These are phyloP conservation scores for Moniliella sp. DNA, from an alignment of 1,284 basidiomycete species.

Conservation along the genomic window DNA sequence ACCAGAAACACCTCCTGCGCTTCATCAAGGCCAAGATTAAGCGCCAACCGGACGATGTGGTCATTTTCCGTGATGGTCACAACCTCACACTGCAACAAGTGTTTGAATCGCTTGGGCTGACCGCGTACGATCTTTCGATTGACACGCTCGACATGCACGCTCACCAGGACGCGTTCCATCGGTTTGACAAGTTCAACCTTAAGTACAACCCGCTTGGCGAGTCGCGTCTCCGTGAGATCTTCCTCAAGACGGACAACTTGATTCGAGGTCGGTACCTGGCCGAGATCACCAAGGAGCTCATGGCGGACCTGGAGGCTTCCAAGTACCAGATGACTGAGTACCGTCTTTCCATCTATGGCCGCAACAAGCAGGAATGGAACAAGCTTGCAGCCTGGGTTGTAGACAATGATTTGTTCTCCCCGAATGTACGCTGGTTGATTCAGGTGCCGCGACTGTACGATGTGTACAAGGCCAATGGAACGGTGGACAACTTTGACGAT, in stretches of 20 bases:
- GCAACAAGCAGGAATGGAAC: constrained; percentile 63
- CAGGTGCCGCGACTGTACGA: constrained; percentile 89
- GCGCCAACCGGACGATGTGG: constrained; percentile 59
- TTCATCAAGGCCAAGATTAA: constrained; percentile 98
- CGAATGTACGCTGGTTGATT: constrained; percentile 96
- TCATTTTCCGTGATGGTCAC: constrained; percentile 78
- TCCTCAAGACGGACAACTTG: constrained; percentile 86
- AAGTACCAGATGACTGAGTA: constrained; percentile 86
- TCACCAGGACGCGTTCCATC: constrained; percentile 86
- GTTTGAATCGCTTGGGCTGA: constrained; percentile 78
- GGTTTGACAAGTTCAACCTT: constrained; percentile 51
- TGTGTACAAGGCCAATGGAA: constrained; percentile 74
- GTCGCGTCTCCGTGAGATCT: constrained; percentile 81
- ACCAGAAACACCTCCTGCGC: constrained; percentile 94
- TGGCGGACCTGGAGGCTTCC: constrained; percentile 84
- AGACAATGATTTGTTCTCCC: constrained; percentile 73
- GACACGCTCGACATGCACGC: constrained; percentile 99
- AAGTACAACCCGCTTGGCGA: constrained; percentile 80
- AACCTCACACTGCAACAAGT: constrained; percentile 77
- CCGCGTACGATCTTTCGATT: constrained; percentile 91
- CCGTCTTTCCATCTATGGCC: constrained; percentile 84
- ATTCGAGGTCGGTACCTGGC: constrained; percentile 66
- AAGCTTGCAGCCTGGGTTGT: constrained; percentile 93
- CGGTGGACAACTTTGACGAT: constrained; percentile 69
- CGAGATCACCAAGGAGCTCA: constrained; percentile 81